Evolutionary conservation across 495 filamentous ascomycete genomes (phyloP), one percentile per base, ranked within the genome.

Genomic region (Tuber umbilicatum): DNA sequence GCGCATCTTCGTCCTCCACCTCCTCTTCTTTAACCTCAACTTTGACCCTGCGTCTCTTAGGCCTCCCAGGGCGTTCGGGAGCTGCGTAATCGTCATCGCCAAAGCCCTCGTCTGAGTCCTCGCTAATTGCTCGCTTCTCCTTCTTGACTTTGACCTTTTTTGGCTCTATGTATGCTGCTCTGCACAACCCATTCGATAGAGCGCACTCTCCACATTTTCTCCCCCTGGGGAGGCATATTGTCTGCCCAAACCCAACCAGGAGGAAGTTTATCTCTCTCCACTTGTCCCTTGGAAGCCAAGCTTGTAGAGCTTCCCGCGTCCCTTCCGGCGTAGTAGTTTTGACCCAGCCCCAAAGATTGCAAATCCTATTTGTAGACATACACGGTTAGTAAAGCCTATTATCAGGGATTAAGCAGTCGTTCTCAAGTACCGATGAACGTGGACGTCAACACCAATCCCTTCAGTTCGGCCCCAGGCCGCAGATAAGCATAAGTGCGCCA

Each of bases 181-280:
- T 91, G 83, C 94, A 99, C 75, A 97, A 82, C 42, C 91, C 90
- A 45, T 90, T 84, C 37, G 91, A 91, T 31, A 97, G 83, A 78
- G 89, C 88, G 83, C 94, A 98, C 42, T 94, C 91, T 45, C 92
- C 93, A 82, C 94, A 97, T 72, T 87, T 88, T 50, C 91, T 85
- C 1, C 91, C 91, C 2, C 96, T 89, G 2, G 94, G 93, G 76
- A 93, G 82, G 84, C 95, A 97, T 6, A 94, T 89, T 14, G 90
- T 91, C 72, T 82, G 94, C 3, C 94, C 94, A 75, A 97, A 87
- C 1, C 94, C 94, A 67, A 98, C 94, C 70, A 98, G 86, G 83
- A 97, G 83, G 84, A 91, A 90, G 82, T 97, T 97, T 81, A 97
- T 97, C 84, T 96, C 93, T 84, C 93, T 92, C 94, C 95, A 97